phyloP scores from a whole-genome alignment of 148 eudicot genomes.

The Rhododendron simsii region DNA sequence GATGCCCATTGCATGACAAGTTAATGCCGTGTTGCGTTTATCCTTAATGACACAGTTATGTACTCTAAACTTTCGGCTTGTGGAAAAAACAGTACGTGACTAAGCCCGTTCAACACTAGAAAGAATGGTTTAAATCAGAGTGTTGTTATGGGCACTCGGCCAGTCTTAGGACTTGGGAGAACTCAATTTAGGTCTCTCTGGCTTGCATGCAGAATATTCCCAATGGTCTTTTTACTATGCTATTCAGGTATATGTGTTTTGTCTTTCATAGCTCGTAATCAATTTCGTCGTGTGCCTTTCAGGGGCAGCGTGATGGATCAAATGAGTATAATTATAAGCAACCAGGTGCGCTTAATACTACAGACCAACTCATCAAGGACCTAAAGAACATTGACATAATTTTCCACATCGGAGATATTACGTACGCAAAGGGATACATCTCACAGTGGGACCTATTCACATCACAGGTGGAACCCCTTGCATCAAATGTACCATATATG shows the following conservation, averaged over 20 bases:
- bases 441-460: conserved; percentile 97
- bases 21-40: neutral
- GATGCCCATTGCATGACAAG: neutral
- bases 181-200: neutral
- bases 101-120: neutral
- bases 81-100: neutral
- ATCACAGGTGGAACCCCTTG: conserved; percentile 74
- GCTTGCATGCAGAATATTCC: neutral
- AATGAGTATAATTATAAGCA: conserved; percentile 75
- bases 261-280: neutral
- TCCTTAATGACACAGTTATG: neutral
- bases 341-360: conserved; percentile 73
- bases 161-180: neutral
- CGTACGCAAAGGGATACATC: conserved; percentile 74
- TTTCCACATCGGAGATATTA: conserved; percentile 76
- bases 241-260: neutral
- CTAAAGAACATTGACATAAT: conserved; percentile 65
- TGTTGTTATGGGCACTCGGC: neutral
- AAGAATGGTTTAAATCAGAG: neutral
- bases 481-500: conserved; percentile 84
- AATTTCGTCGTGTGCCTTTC: conserved; percentile 2
- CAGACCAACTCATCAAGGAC: conserved; percentile 67
- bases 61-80: neutral
- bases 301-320: conserved; percentile 71
- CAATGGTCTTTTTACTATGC: neutral